Conservation (phyloP, 2,329 filamentous ascomycete genomes). For the Tolypocladium amazonense region DNA sequence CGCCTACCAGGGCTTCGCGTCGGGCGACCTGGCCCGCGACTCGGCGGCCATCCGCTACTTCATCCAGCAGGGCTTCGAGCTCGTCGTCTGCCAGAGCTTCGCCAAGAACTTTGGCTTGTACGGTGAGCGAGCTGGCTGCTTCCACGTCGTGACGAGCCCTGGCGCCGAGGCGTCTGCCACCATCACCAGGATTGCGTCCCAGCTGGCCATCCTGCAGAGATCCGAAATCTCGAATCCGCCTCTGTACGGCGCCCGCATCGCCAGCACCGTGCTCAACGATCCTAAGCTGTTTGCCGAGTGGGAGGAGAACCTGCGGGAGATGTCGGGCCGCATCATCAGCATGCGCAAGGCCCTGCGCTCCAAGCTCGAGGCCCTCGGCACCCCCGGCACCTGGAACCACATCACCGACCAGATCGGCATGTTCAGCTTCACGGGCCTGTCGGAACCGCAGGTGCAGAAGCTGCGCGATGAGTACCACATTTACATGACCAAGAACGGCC, state of each 20-base stretch:
- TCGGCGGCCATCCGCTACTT: conserved; percentile 93
- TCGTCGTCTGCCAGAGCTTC: conserved; percentile 84
- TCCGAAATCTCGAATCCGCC: conserved; percentile 97
- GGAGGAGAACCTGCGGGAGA: conserved; percentile 83
- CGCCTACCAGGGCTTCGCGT: conserved; percentile 96
- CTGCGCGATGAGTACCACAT: conserved; percentile 63
- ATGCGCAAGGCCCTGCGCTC: conserved; percentile 74
- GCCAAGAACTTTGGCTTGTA: conserved; percentile 98
- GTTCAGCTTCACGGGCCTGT: conserved; percentile 89
- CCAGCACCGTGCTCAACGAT: conserved; percentile 76
- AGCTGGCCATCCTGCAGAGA: conserved; percentile 88
- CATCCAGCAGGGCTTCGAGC: conserved; percentile 79
- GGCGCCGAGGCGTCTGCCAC: conserved; percentile 53
- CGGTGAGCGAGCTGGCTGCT: conserved; percentile 89
- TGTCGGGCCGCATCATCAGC: conserved; percentile 88
- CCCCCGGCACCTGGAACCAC: conserved; percentile 90
- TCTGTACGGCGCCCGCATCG: conserved; percentile 86
- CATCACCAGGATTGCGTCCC: conserved; percentile 61
- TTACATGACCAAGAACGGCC: conserved; percentile 96
- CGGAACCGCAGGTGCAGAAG: conserved; percentile 60
- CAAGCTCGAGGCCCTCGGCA: conserved; percentile 75
- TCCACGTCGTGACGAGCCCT: conserved; percentile 81
- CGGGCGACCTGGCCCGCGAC: conserved; percentile 75
- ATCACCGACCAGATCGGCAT: conserved; percentile 99
- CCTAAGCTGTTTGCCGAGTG: conserved; percentile 73